A percentile compares a stretch with the other conserved stretches of the same genome.
phyloP scores from a whole-genome alignment of 1,139 yeast genomes.

The Geotrichum restrictum region DNA sequence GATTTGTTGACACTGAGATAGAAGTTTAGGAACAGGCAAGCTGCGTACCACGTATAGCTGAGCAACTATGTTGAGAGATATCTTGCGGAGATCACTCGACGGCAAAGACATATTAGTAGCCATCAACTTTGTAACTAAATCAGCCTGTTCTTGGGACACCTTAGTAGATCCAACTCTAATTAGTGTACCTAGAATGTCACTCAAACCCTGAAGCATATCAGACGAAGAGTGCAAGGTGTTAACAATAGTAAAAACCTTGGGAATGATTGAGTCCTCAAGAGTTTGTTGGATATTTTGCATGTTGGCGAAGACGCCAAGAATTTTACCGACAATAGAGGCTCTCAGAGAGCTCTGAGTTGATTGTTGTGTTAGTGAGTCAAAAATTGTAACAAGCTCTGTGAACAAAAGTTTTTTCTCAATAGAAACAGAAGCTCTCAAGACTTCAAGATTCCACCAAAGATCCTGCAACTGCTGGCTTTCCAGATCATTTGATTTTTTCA shows the following conservation, averaged over 20 bases:
- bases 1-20: slow-evolving; percentile 49
- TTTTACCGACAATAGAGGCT: slow-evolving; percentile 24
- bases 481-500: background rate
- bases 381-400: slow-evolving; percentile 15
- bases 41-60: slow-evolving; percentile 36
- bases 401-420: slow-evolving; percentile 19
- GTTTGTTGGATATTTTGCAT: slow-evolving; percentile 14
- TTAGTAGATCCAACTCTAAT: slow-evolving; percentile 12
- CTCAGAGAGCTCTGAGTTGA: slow-evolving; percentile 9
- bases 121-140: slow-evolving; percentile 3
- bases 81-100: slow-evolving; percentile 47
- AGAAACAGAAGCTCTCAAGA: slow-evolving; percentile 20
- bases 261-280: slow-evolving; percentile 10
- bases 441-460: slow-evolving; percentile 25
- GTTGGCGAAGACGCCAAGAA: slow-evolving; percentile 20
- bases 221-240: slow-evolving; percentile 18
- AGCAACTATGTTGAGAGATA: slow-evolving; percentile 45
- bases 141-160: slow-evolving; percentile 7
- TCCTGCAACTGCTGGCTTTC: slow-evolving; percentile 13
- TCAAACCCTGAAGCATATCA: slow-evolving; percentile 22
- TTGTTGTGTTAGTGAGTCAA: slow-evolving; percentile 6
- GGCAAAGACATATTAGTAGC: slow-evolving; percentile 32
- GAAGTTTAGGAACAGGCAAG: slow-evolving; percentile 32
- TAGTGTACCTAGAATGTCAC: slow-evolving; percentile 16
- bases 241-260: slow-evolving; percentile 10